phyloP scores from a whole-genome alignment of 371 early-diverging fungal species.

The Zopfochytrium polystomum region DNA sequence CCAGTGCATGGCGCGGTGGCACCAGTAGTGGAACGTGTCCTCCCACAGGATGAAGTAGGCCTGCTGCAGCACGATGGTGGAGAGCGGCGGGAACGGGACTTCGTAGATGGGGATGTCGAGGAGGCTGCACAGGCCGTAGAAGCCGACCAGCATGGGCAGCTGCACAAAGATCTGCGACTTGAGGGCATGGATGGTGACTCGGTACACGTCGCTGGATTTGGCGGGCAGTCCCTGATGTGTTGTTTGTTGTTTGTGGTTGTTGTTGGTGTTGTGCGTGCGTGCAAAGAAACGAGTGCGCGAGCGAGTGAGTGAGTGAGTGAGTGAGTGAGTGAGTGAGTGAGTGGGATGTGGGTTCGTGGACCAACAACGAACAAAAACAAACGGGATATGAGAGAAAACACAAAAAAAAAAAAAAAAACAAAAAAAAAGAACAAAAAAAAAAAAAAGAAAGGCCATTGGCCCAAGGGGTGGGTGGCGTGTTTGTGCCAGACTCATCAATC shows the following conservation, averaged over 20 bases:
- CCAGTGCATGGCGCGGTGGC: slow-evolving; percentile 84
- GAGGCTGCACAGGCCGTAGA: slow-evolving; percentile 76
- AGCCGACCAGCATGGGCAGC: slow-evolving; percentile 79
- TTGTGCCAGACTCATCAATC: too few species aligned
- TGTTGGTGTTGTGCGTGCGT: background rate
- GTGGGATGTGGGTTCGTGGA: background rate
- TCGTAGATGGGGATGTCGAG: slow-evolving; percentile 80
- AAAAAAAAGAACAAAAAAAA: too few species aligned
- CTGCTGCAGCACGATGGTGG: slow-evolving; percentile 48
- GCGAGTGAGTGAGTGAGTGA: too few species aligned
- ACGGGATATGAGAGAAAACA: background rate
- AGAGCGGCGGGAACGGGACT: slow-evolving; percentile 69
- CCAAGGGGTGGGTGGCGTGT: too few species aligned
- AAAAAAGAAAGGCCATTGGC: too few species aligned
- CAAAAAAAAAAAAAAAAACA: background rate
- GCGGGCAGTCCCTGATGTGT: slow-evolving; percentile 63
- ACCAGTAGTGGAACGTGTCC: slow-evolving; percentile 48
- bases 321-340: too few species aligned
- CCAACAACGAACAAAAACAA: background rate
- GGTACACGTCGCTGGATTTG: slow-evolving; percentile 72
- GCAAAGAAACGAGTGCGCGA: too few species aligned
- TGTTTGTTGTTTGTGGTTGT: background rate
- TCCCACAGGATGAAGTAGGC: slow-evolving; percentile 77
- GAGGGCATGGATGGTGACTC: slow-evolving; percentile 72
- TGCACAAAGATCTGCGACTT: slow-evolving; percentile 75